phyloP scores from a whole-genome alignment of 169 alveolate genomes.

The Plasmodium sp. region DNA sequence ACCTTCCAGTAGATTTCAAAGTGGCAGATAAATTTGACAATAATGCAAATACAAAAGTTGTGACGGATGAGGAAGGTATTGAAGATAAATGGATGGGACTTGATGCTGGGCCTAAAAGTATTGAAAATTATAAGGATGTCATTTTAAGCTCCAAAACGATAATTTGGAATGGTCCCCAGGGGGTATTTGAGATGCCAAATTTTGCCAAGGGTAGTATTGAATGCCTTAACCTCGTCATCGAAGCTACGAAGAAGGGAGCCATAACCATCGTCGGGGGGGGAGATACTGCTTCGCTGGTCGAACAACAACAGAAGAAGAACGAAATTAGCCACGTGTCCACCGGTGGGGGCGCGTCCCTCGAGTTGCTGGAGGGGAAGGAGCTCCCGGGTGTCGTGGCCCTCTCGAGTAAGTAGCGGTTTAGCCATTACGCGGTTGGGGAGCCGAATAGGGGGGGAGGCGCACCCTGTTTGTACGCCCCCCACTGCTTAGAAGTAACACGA shows the following conservation, averaged over 20 bases:
- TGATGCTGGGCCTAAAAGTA: slow-evolving; percentile 96
- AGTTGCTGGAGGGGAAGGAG: slow-evolving; percentile 97
- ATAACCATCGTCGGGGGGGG: slow-evolving; percentile 97
- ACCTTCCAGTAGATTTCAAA: slow-evolving; percentile 95
- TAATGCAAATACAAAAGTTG: slow-evolving; percentile 88
- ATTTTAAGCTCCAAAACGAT: slow-evolving; percentile 91
- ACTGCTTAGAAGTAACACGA: not conserved
- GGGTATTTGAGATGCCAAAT: slow-evolving; percentile 94
- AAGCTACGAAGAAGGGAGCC: slow-evolving; percentile 94
- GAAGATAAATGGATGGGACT: slow-evolving; percentile 98
- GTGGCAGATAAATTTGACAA: slow-evolving; percentile 93
- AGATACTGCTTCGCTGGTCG: slow-evolving; percentile 96
- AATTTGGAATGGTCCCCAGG: slow-evolving; percentile 98
- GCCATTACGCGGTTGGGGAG: not conserved
- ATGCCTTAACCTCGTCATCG: slow-evolving; percentile 89
- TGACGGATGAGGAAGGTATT: slow-evolving; percentile 91
- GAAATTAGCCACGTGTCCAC: slow-evolving; percentile 97
- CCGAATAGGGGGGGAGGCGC: not conserved
- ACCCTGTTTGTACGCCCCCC: not conserved
- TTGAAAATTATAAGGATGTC: slow-evolving; percentile 85
- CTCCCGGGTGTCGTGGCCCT: slow-evolving; percentile 97
- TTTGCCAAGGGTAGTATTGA: slow-evolving; percentile 94
- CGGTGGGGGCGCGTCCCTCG: slow-evolving; percentile 99
- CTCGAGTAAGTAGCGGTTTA: slow-evolving; percentile 72
- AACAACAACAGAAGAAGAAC: slow-evolving; percentile 86